phyloP scores from a whole-genome alignment of 495 filamentous ascomycete genomes.

The Aspergillus ostianus region DNA sequence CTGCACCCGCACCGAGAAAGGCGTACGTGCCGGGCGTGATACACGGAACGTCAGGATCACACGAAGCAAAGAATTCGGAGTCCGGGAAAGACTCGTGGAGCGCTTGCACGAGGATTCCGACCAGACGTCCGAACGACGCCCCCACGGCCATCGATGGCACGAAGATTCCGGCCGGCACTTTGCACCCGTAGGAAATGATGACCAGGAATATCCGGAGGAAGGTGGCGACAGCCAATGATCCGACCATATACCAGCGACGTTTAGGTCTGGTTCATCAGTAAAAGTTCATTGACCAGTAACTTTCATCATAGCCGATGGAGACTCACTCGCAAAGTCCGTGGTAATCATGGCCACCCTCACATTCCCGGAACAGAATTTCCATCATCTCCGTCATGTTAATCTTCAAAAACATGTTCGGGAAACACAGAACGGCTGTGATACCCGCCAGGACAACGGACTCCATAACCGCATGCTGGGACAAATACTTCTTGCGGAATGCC shows the following conservation, averaged over 20 bases:
- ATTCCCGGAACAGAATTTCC: conserved; percentile 95
- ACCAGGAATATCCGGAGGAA: conserved; percentile 79
- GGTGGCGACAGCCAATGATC: conserved; percentile 79
- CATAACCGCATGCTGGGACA: conserved; percentile 79
- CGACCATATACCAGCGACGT: conserved; percentile 74
- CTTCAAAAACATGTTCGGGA: conserved; percentile 90
- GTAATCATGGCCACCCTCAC: conserved; percentile 90
- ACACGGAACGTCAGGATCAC: conserved; percentile 88
- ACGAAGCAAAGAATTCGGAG: conserved; percentile 81
- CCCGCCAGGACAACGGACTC: conserved; percentile 83
- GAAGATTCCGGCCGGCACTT: conserved; percentile 96
- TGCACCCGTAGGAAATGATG: conserved; percentile 97
- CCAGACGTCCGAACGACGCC: conserved; percentile 86
- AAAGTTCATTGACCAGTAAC: too few species aligned
- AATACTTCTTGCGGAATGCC: conserved; percentile 92
- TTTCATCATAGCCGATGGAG: neutral
- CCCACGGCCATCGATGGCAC: conserved; percentile 98
- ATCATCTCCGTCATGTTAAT: conserved; percentile 99
- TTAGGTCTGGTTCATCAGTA: conserved; percentile 41
- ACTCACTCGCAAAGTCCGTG: conserved; percentile 82
- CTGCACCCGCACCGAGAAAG: conserved; percentile 90
- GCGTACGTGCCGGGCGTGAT: conserved; percentile 97
- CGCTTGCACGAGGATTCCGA: conserved; percentile 92
- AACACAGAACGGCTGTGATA: conserved; percentile 86
- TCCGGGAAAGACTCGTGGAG: conserved; percentile 80